Evolutionary conservation across 2,329 filamentous ascomycete species (phyloP).

Genomic region (Triangularia setosa): DNA sequence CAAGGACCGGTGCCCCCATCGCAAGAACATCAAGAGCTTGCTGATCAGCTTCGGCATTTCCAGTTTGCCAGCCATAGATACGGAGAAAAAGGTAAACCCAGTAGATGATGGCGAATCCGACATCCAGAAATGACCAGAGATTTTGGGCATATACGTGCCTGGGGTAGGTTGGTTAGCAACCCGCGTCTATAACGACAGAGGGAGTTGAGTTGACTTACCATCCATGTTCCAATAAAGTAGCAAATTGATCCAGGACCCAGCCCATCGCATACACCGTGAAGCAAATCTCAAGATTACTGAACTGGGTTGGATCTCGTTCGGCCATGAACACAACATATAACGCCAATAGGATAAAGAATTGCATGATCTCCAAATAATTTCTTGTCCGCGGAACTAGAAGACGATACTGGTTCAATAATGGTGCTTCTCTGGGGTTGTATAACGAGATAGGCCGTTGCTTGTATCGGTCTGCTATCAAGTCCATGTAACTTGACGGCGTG

Average conservation of each 20-base stretch:
- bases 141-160: slow-evolving; percentile 84
- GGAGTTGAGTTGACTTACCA: slow-evolving; percentile 39
- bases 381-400: slow-evolving; percentile 76
- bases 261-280: slow-evolving; percentile 74
- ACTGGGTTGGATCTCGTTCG: slow-evolving; percentile 53
- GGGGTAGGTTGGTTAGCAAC: neutral
- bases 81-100: slow-evolving; percentile 64
- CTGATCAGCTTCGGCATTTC: slow-evolving; percentile 47
- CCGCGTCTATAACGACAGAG: neutral
- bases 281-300: slow-evolving; percentile 57
- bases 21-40: slow-evolving; percentile 76
- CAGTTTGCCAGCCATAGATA: slow-evolving; percentile 56
- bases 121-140: slow-evolving; percentile 82
- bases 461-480: slow-evolving; percentile 82
- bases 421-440: slow-evolving; percentile 72
- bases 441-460: slow-evolving; percentile 78
- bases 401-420: slow-evolving; percentile 78
- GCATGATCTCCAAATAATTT: slow-evolving; percentile 68
- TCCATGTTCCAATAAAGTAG: slow-evolving; percentile 71
- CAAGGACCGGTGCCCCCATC: slow-evolving; percentile 71
- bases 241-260: slow-evolving; percentile 75
- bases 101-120: slow-evolving; percentile 72
- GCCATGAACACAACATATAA: slow-evolving; percentile 73
- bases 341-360: slow-evolving; percentile 66
- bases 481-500: slow-evolving; percentile 75